Conservation (phyloP, 139 green algal genomes). For the Volvox reticuliferus region DNA sequence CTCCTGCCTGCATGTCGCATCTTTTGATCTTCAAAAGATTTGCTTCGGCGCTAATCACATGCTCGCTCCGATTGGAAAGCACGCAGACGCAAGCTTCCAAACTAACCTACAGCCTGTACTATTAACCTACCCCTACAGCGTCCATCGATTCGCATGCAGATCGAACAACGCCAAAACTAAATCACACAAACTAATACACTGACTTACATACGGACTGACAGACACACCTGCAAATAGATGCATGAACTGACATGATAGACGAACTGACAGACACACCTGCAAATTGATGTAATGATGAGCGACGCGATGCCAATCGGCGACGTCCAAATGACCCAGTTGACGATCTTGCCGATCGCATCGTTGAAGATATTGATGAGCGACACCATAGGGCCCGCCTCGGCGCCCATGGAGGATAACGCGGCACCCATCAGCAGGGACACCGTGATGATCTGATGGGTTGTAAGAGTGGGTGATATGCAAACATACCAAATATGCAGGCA, state of each 20-base stretch:
- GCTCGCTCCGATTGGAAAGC: too few relatives aligned
- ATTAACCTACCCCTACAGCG: too few relatives aligned
- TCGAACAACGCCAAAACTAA: too few relatives aligned
- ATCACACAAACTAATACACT: neutral
- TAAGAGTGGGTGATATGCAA: neutral
- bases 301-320: constrained; percentile 36
- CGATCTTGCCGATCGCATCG: constrained; percentile 42
- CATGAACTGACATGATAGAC: neutral
- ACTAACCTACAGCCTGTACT: too few relatives aligned
- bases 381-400: constrained; percentile 23
- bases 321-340: constrained; percentile 39
- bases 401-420: constrained; percentile 16
- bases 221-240: constrained; percentile 30
- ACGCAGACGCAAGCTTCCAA: too few relatives aligned
- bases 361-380: constrained; percentile 34
- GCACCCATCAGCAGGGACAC: constrained; percentile 37
- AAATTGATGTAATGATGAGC: constrained; percentile 43
- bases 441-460: constrained; percentile 26
- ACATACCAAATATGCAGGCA: too few relatives aligned
- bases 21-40: too few relatives aligned
- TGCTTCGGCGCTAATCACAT: too few relatives aligned
- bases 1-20: too few relatives aligned
- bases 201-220: neutral
- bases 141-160: too few relatives aligned
- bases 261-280: neutral